These are phyloP conservation scores for Eucalyptus tenuipes DNA, from an alignment of 345 rosid species.

Conservation along the genomic window DNA sequence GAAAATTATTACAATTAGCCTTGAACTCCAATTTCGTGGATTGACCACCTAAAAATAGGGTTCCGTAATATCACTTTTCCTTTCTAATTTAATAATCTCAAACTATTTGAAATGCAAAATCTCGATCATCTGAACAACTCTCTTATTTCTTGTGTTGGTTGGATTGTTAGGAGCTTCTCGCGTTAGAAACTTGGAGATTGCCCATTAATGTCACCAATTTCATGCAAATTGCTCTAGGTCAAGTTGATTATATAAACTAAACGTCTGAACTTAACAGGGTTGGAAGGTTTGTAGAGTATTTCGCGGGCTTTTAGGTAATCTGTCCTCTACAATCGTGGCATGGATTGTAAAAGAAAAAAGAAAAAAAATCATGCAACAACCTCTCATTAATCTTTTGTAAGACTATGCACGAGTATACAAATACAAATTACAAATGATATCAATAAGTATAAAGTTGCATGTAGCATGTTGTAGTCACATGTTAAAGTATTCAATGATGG, in stretches of 20 bases:
- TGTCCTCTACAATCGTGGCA: too few relatives aligned
- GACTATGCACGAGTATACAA: too few relatives aligned
- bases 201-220: background rate
- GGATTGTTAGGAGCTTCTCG: background rate
- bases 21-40: too few relatives aligned
- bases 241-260: background rate
- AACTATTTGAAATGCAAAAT: background rate
- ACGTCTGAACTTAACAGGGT: rapidly evolving
- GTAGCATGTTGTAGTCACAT: background rate
- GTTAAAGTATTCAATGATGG: too few relatives aligned
- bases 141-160: background rate
- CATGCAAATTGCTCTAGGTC: background rate
- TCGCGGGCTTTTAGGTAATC: rapidly evolving
- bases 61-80: background rate
- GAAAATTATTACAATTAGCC: too few relatives aligned
- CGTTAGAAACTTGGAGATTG: rapidly evolving
- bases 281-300: background rate
- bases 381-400: background rate
- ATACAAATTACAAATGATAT: too few relatives aligned
- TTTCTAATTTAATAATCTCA: background rate
- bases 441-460: background rate
- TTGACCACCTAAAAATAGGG: background rate
- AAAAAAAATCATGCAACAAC: background rate
- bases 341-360: background rate
- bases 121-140: too few relatives aligned